phyloP scores from a whole-genome alignment of 257 asterid genomes.

The Penstemon barbatus region DNA sequence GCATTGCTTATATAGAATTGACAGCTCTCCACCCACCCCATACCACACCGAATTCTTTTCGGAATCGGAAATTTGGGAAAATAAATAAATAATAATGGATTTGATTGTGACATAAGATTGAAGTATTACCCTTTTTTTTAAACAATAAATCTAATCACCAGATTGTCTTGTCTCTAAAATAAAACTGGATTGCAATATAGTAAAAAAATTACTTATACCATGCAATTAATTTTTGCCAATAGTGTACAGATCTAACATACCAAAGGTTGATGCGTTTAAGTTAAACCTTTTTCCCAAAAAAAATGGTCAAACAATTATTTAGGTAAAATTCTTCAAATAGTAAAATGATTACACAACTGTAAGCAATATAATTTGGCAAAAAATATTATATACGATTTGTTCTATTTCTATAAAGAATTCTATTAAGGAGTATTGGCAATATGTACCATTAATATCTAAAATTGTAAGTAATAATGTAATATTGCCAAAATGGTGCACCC shows the following conservation, averaged over 20 bases:
- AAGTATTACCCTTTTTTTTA: not conserved
- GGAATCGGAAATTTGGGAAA: not conserved
- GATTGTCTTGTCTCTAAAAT: not conserved
- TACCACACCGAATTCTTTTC: not conserved
- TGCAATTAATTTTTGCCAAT: not conserved
- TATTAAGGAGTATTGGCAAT: no score
- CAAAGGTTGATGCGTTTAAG: not conserved
- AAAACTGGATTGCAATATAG: not conserved
- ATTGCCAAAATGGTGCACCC: no score
- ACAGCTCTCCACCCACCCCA: not conserved
- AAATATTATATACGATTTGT: no score
- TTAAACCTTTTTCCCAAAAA: not conserved
- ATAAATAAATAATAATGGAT: not conserved
- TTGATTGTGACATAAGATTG: not conserved
- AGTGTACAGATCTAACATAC: not conserved
- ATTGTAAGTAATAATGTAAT: no score
- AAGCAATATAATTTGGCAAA: no score
- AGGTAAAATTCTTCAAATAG: no score
- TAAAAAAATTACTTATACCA: not conserved
- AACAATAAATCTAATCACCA: not conserved
- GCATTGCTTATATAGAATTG: no score
- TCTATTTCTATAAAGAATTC: no score
- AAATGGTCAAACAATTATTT: no score
- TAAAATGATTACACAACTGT: no score
- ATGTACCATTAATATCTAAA: no score